Percentiles rank a stretch among this genome's conserved stretches.
These are phyloP conservation scores for Penicillium sp. DNA, from an alignment of 2,329 filamentous ascomycete species.

Conservation along the genomic window DNA sequence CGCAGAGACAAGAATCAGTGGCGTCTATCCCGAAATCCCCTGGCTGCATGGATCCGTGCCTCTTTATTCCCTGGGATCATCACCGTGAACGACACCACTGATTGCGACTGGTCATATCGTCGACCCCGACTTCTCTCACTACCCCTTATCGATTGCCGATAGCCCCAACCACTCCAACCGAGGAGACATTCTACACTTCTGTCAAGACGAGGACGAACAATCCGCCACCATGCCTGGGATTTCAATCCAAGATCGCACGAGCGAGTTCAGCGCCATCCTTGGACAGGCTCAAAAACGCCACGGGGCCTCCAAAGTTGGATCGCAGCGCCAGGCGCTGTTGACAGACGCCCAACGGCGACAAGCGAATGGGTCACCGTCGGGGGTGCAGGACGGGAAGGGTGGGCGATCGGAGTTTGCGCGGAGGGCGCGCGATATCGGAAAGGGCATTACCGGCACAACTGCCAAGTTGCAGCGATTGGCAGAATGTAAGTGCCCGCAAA, in stretches of 20 bases:
- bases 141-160: slow-evolving; percentile 34
- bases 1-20: not conserved
- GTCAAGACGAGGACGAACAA: not conserved
- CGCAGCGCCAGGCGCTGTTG: slow-evolving; percentile 75
- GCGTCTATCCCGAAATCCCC: too few relatives aligned
- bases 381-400: slow-evolving; percentile 42
- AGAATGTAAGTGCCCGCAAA: slow-evolving; percentile 55
- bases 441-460: slow-evolving; percentile 87
- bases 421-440: slow-evolving; percentile 82
- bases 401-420: slow-evolving; percentile 85
- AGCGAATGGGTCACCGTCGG: slow-evolving; percentile 56
- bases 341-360: slow-evolving; percentile 59
- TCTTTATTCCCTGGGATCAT: not conserved
- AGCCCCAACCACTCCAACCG: slow-evolving; percentile 10
- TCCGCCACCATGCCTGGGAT: slow-evolving; percentile 46
- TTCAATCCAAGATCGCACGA: slow-evolving; percentile 93
- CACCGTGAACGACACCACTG: too few relatives aligned
- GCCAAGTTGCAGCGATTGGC: slow-evolving; percentile 90
- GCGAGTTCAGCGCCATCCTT: slow-evolving; percentile 90
- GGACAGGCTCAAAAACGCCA: slow-evolving; percentile 76
- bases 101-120: too few relatives aligned
- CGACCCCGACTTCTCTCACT: slow-evolving; percentile 14
- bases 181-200: slow-evolving; percentile 7
- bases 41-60: not conserved
- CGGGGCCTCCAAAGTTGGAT: slow-evolving; percentile 66